Evolutionary conservation across 2,329 filamentous ascomycete genomes (phyloP), one percentile per base, ranked within the genome.

Genomic region (Diaporthe aspalathi): DNA sequence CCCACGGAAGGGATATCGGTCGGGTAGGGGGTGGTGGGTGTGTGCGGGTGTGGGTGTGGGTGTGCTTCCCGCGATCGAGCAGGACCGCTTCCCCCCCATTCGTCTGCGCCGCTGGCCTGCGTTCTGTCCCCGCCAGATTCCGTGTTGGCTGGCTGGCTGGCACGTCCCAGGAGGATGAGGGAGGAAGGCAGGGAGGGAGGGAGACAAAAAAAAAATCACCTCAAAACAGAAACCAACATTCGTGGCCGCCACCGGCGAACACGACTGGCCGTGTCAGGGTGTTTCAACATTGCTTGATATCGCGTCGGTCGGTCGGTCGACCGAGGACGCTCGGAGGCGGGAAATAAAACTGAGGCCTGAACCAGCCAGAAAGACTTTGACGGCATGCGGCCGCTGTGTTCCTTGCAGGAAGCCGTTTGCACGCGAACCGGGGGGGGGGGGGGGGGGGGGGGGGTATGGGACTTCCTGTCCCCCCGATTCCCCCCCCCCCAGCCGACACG

Each of bases 231-330:
- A 20, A 14, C n/a, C 35, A 38, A 38, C 43, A 29, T 65, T 50
- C n/a, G n/a, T 50, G 14, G 38, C 20, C 20, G 29, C 12, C 14
- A n/a, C 29, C 20, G 29, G 35, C 14, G 45, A 63, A 63, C 22
- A 14, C 60, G 43, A 20, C 35, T 38, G 43, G 14, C 60, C 9
- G 29, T 65, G 20, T 16, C 45, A 38, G 29, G 29, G 45, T 20
- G 29, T 65, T 65, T 50, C 60, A 50, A 35, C n/a, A 12, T 38
- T 47, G 57, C 43, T 24, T 38, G 60, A 50, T 17, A 50, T 38
- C n/a, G n/a, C n/a, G n/a, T n/a, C n/a, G n/a, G n/a, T n/a, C n/a
- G n/a, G n/a, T n/a, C 43, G 11, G n/a, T 50, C 60, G 12, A 50
- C 29, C 45, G n/a, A 24, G 60, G 20, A 29, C 16, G 27, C 32